Percentiles rank a stretch among this genome's conserved stretches.
phyloP scores from a whole-genome alignment of 23 red algal species.

The Gracilaria gracilis region DNA sequence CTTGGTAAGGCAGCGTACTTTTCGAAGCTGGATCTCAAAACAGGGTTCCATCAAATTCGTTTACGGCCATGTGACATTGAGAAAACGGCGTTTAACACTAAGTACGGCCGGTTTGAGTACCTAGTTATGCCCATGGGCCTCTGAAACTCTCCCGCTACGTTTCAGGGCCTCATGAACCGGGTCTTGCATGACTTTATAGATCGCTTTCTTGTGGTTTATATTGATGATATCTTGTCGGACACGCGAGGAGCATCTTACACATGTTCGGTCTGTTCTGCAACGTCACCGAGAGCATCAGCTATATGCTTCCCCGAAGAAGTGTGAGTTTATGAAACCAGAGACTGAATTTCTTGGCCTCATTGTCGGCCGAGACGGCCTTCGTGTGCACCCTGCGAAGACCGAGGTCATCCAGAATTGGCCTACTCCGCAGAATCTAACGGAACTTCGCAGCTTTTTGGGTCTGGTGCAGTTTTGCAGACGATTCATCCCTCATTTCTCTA shows the following conservation, averaged over 20 bases:
- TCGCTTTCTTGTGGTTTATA: conserved; percentile 27
- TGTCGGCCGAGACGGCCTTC: not conserved
- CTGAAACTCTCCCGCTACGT: conserved; percentile 23
- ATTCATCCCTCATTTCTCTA: not conserved
- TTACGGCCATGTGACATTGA: too few species aligned
- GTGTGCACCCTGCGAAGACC: conserved; percentile 7
- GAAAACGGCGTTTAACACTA: too few species aligned
- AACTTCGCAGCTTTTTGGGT: conserved; percentile 1
- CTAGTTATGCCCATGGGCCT: conserved; percentile 38
- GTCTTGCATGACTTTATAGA: conserved; percentile 24
- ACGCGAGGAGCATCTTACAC: not conserved
- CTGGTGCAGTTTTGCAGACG: conserved; percentile 18
- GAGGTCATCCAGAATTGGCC: conserved; percentile 34
- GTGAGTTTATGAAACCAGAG: not conserved
- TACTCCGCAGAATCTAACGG: not conserved
- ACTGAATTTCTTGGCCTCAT: conserved; percentile 31
- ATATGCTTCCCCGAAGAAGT: conserved; percentile 44
- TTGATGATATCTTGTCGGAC: conserved; percentile 35
- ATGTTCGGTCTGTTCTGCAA: conserved; percentile 16
- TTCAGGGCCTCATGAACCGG: conserved; percentile 32
- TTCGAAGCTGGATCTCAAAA: conserved; percentile 21
- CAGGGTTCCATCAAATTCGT: conserved; percentile 3
- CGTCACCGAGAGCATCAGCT: not conserved
- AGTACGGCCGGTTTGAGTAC: conserved; percentile 54
- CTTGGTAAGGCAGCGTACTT: not conserved